Percentiles rank a stretch among this genome's conserved stretches.
These are phyloP conservation scores for Candida vartiovaarae DNA, from an alignment of 805 yeast genomes.

Conservation along the genomic window DNA sequence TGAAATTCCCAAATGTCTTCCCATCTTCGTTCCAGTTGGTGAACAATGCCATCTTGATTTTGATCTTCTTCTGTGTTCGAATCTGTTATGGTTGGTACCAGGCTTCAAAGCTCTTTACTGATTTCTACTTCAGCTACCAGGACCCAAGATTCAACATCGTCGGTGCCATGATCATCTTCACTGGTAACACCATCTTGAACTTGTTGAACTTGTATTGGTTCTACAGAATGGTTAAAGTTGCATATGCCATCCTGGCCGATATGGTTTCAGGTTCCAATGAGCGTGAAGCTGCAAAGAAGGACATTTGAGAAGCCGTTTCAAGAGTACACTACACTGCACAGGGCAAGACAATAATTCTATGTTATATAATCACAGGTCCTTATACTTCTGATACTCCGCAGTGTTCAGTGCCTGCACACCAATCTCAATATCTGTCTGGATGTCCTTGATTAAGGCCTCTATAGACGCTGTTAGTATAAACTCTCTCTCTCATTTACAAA, in stretches of 20 bases:
- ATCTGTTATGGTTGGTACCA: constrained; percentile 75
- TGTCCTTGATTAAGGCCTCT: constrained; percentile 82
- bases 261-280: constrained; percentile 20
- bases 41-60: constrained; percentile 61
- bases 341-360: neutral
- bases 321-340: neutral
- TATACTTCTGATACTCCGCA: constrained; percentile 33
- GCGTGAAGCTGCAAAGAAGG: constrained; percentile 22
- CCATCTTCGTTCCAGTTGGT: constrained; percentile 41
- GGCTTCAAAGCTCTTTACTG: constrained; percentile 39
- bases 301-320: constrained; percentile 7
- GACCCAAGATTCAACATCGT: constrained; percentile 38
- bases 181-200: constrained; percentile 51
- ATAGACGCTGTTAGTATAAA: constrained; percentile 25
- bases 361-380: constrained; percentile 12
- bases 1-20: constrained; percentile 59
- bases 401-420: constrained; percentile 45
- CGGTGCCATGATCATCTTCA: constrained; percentile 25
- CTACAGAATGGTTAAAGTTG: constrained; percentile 63
- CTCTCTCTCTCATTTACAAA: constrained; percentile 62
- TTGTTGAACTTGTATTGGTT: constrained; percentile 72
- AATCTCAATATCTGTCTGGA: constrained; percentile 67
- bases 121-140: constrained; percentile 31
- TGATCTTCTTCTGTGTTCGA: constrained; percentile 61
- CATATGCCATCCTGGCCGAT: constrained; percentile 36